Percentiles rank a stretch among this genome's conserved stretches.
Evolutionary conservation across 495 filamentous ascomycete species (phyloP).

Genomic region (Lophiotrema nucula): DNA sequence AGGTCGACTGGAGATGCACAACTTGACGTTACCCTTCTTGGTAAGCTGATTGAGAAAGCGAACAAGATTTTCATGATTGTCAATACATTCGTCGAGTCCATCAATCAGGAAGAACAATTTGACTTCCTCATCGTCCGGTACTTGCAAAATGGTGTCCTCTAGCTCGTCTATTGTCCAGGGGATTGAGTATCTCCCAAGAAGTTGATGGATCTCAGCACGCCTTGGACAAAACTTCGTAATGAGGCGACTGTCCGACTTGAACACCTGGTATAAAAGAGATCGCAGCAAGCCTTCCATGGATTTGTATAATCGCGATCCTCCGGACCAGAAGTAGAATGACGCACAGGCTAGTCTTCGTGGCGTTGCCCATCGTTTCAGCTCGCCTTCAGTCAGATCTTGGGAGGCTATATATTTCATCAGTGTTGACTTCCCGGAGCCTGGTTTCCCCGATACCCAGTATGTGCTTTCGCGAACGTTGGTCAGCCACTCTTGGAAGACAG

Average conservation of each 20-base stretch:
- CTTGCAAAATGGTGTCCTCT: background rate
- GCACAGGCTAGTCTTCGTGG: too few relatives aligned
- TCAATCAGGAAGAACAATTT: constrained; percentile 13
- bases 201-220: too few relatives aligned
- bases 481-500: background rate
- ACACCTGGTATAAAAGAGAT: too few relatives aligned
- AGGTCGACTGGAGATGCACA: constrained; percentile 7
- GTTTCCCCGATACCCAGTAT: constrained; percentile 10
- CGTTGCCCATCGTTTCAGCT: too few relatives aligned
- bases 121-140: background rate
- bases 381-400: too few relatives aligned
- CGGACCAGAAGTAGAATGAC: too few relatives aligned
- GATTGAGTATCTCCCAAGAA: too few relatives aligned
- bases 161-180: constrained; percentile 14
- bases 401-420: constrained; percentile 12
- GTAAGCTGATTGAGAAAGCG: constrained; percentile 1
- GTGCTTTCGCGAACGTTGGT: background rate
- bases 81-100: constrained; percentile 6
- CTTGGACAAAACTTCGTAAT: too few relatives aligned
- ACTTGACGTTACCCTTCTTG: constrained; percentile 1
- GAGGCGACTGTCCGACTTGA: too few relatives aligned
- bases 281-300: too few relatives aligned
- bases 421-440: too few relatives aligned
- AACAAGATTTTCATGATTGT: constrained; percentile 5
- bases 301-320: too few relatives aligned